Conservation (phyloP, 305 asterid species). For the Solanum hybrid region DNA sequence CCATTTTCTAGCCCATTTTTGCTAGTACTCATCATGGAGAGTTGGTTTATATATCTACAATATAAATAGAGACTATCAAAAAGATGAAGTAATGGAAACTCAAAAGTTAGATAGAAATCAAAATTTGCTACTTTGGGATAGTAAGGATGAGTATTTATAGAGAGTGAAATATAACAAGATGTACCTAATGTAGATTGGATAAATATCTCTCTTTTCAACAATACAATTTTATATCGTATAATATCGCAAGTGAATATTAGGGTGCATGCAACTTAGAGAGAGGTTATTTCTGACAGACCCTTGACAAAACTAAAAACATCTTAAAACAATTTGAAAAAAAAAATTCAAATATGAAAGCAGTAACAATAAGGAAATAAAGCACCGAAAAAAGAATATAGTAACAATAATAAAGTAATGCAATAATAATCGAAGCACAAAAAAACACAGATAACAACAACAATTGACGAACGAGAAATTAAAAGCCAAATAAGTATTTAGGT, state of each 20-base stretch:
- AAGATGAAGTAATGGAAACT: not conserved
- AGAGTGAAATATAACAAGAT: not conserved
- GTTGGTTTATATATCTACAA: not conserved
- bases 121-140: not conserved
- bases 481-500: not conserved
- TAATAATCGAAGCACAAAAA: not conserved
- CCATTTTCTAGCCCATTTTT: not conserved
- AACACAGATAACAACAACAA: not conserved
- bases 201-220: not conserved
- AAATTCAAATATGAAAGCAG: not conserved
- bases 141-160: not conserved
- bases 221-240: too few relatives aligned
- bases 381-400: not conserved
- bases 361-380: not conserved
- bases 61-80: not conserved
- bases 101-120: not conserved
- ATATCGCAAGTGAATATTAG: not conserved
- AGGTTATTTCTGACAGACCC: too few relatives aligned
- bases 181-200: not conserved
- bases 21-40: not conserved
- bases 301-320: rapidly evolving
- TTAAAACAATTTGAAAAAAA: too few relatives aligned
- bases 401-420: not conserved
- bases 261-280: not conserved
- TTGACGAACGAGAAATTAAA: not conserved